Percentiles rank a stretch among this genome's conserved stretches.
These are phyloP conservation scores for Ambrosiella cleistominuta DNA, from an alignment of 2,329 filamentous ascomycete genomes.

Conservation along the genomic window DNA sequence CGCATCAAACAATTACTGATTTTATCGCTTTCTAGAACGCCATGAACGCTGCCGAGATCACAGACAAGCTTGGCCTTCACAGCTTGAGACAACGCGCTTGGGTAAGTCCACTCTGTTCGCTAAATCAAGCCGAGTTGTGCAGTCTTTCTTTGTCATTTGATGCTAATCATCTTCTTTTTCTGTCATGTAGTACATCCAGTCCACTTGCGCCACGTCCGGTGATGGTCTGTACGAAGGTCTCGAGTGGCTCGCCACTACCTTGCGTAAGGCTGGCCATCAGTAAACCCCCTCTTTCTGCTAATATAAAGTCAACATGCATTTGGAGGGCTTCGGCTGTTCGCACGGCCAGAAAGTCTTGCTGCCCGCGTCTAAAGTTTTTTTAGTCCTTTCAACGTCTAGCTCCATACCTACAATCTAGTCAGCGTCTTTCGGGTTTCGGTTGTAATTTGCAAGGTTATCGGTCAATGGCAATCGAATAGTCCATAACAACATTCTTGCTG, in stretches of 20 bases:
- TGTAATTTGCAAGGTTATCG: constrained; percentile 40
- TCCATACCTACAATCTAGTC: constrained; percentile 13
- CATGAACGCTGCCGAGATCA: constrained; percentile 99
- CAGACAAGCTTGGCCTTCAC: constrained; percentile 98
- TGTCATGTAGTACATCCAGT: constrained; percentile 76
- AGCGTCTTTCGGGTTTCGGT: constrained; percentile 29
- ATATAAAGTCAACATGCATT: constrained; percentile 13
- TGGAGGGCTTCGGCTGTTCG: constrained; percentile 11
- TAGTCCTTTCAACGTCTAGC: constrained; percentile 13
- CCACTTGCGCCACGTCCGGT: constrained; percentile 94
- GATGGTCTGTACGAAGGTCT: constrained; percentile 99
- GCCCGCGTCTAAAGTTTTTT: constrained; percentile 12
- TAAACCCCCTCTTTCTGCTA: constrained; percentile 24
- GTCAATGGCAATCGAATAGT: constrained; percentile 39
- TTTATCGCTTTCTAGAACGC: constrained; percentile 50
- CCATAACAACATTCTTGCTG: constrained; percentile 22
- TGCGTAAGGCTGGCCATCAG: constrained; percentile 56
- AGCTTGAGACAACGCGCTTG: constrained; percentile 95
- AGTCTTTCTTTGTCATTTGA: constrained; percentile 15
- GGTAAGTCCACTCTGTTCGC: constrained; percentile 47
- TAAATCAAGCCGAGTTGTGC: background rate
- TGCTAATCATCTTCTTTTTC: background rate
- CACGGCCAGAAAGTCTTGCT: constrained; percentile 6
- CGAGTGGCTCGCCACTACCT: constrained; percentile 72
- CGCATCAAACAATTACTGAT: constrained; percentile 4